Evolutionary conservation across 495 filamentous ascomycete genomes (phyloP).

Genomic region (Bryoglossum gracile): DNA sequence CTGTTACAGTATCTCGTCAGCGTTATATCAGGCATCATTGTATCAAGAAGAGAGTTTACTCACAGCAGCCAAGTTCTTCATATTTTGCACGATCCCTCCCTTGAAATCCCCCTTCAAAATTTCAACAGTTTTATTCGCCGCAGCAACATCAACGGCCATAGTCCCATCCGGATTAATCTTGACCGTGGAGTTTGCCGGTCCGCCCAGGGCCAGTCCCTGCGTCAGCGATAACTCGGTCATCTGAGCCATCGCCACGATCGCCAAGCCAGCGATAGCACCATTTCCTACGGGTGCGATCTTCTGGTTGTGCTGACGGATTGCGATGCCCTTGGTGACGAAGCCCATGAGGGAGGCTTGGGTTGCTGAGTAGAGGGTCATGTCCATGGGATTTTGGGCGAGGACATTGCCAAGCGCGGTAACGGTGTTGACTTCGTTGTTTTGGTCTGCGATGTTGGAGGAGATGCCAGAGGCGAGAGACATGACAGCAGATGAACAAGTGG

Average conservation of each 20-base stretch:
- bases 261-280: conserved; percentile 8
- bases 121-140: conserved; percentile 10
- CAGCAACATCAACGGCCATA: conserved; percentile 1
- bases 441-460: conserved; percentile 12
- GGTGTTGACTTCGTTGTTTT: conserved; percentile 14
- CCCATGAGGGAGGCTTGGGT: conserved; percentile 4
- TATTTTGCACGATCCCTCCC: conserved; percentile 14
- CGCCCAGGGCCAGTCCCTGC: neutral
- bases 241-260: conserved; percentile 17
- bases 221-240: conserved; percentile 12
- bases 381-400: conserved; percentile 8
- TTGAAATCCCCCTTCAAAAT: conserved; percentile 10
- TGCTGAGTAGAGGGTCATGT: conserved; percentile 8
- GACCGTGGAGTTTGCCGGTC: neutral
- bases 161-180: too few species aligned
- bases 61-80: conserved; percentile 14
- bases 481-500: conserved; percentile 5
- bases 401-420: conserved; percentile 7
- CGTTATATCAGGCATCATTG: neutral
- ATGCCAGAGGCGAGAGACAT: conserved; percentile 12
- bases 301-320: conserved; percentile 14
- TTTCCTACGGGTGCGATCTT: conserved; percentile 16
- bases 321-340: conserved; percentile 11
- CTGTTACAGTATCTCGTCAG: neutral
- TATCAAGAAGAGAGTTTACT: neutral